phyloP scores from a whole-genome alignment of 345 rosid genomes.

The Raphanus sativus region DNA sequence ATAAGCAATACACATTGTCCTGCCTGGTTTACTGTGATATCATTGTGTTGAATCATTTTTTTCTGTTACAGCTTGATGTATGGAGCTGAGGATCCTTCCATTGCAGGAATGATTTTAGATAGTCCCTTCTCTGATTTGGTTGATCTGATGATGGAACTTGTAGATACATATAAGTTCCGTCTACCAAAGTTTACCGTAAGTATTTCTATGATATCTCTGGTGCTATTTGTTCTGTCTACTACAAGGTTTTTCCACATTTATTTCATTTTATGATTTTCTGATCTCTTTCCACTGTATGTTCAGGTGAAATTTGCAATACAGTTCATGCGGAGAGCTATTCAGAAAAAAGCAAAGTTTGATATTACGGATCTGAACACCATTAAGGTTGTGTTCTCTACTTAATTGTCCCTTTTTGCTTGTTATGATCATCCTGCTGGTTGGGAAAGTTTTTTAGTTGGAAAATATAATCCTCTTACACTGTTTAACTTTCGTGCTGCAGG shows the following conservation, averaged over 20 bases:
- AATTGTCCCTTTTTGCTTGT: background rate
- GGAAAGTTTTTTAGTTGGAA: conserved; percentile 4
- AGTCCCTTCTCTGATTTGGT: conserved; percentile 92
- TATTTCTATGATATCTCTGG: conserved; percentile 16
- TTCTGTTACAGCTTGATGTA: conserved; percentile 69
- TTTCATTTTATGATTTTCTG: background rate
- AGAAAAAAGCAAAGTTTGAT: conserved; percentile 85
- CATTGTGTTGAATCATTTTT: background rate
- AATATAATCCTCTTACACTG: background rate
- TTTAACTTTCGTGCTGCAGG: conserved; percentile 45
- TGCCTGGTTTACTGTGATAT: conserved; percentile 4
- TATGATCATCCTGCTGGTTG: background rate
- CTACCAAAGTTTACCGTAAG: conserved; percentile 91
- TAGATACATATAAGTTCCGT: conserved; percentile 75
- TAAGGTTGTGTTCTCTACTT: conserved; percentile 52
- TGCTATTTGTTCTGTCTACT: background rate
- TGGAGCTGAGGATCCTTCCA: conserved; percentile 93
- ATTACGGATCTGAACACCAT: conserved; percentile 72
- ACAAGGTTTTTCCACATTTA: background rate
- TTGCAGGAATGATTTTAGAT: conserved; percentile 94
- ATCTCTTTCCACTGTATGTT: conserved; percentile 17
- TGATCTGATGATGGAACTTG: conserved; percentile 92
- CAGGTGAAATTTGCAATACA: conserved; percentile 96
- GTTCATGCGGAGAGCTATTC: conserved; percentile 71
- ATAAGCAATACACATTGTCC: conserved; percentile 6